Percentiles rank a stretch among this genome's conserved stretches.
These are phyloP conservation scores for Liquidambar formosana DNA, from an alignment of 164 flowering plant genomes.

Conservation along the genomic window DNA sequence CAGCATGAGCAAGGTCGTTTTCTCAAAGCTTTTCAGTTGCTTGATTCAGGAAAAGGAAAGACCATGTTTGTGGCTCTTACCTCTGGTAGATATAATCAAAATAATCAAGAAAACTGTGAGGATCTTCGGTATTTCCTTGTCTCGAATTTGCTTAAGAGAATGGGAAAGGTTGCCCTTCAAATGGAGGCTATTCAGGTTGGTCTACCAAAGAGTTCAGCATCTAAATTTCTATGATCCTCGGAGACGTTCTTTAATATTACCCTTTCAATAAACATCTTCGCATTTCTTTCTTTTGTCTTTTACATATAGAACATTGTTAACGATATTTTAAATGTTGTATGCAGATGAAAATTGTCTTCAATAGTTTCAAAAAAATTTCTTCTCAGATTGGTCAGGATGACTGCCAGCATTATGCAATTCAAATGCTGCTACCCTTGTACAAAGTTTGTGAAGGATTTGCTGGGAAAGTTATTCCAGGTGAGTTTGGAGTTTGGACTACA, in stretches of 20 bases:
- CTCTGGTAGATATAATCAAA: conserved; percentile 26
- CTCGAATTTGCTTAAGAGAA: conserved; percentile 56
- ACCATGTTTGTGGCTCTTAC: conserved; percentile 34
- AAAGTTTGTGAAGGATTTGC: conserved; percentile 89
- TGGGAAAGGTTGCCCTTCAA: conserved; percentile 73
- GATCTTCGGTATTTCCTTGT: conserved; percentile 47
- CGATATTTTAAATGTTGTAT: not conserved
- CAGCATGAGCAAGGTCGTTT: conserved; percentile 47
- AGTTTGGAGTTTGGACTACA: conserved; percentile 19
- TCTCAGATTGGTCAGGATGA: conserved; percentile 43
- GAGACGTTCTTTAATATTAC: not conserved
- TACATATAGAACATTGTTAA: not conserved
- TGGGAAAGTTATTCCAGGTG: conserved; percentile 77
- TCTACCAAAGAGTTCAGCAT: not conserved
- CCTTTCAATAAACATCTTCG: not conserved
- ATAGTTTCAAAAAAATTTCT: conserved; percentile 41
- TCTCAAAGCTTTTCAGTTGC: conserved; percentile 60
- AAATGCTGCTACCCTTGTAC: conserved; percentile 70
- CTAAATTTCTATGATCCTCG: not conserved
- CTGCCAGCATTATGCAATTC: conserved; percentile 44
- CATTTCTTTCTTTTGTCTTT: not conserved
- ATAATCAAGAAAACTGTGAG: conserved; percentile 23
- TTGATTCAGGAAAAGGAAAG: conserved; percentile 60
- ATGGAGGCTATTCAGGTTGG: conserved; percentile 68
- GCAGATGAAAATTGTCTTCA: conserved; percentile 82